A percentile compares a stretch with the other conserved stretches of the same genome.
These are phyloP conservation scores for Neckera pumila DNA, from an alignment of 225 moss, liverwort and hornwort genomes.

Conservation along the genomic window DNA sequence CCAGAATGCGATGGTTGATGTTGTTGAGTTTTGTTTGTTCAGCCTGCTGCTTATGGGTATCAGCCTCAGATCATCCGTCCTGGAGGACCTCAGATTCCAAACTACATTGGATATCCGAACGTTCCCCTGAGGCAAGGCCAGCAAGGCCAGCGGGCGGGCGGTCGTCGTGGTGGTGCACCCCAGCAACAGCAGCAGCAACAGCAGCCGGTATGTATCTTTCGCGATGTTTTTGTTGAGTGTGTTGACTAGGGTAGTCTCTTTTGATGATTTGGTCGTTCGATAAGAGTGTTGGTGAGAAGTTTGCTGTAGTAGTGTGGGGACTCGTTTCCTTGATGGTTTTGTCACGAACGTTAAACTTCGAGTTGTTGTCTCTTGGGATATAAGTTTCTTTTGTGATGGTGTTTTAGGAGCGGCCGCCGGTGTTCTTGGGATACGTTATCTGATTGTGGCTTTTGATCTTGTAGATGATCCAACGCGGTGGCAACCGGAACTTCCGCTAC, in stretches of 20 bases:
- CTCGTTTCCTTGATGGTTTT: neutral
- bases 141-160: constrained; percentile 79
- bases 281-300: neutral
- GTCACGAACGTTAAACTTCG: neutral
- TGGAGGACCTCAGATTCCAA: constrained; percentile 73
- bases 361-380: neutral
- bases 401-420: neutral
- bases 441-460: neutral
- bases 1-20: neutral
- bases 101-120: constrained; percentile 63
- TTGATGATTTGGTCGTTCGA: neutral
- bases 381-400: neutral
- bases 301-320: neutral
- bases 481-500: constrained; percentile 79
- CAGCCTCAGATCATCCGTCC: constrained; percentile 91
- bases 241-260: neutral
- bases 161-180: constrained; percentile 72
- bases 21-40: neutral
- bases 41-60: constrained; percentile 86
- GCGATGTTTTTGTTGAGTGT: neutral
- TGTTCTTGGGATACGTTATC: neutral
- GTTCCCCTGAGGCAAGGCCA: constrained; percentile 76
- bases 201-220: constrained; percentile 34
- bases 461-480: constrained; percentile 89
- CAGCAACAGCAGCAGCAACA: constrained; percentile 81